Evolutionary conservation across 306 rosid genomes (phyloP).

Genomic region (Cucurbita argyrosperma): DNA sequence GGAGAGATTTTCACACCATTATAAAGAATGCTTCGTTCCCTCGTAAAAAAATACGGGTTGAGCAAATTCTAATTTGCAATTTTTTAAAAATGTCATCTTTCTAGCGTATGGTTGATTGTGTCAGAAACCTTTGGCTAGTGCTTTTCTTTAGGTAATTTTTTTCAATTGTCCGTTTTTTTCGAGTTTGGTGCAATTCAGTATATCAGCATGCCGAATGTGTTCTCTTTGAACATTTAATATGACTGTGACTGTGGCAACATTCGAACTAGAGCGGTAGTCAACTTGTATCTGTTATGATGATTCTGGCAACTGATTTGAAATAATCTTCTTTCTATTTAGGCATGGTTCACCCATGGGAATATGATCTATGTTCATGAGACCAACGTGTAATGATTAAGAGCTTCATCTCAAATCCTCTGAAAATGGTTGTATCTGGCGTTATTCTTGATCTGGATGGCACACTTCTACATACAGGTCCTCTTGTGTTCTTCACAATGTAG

Average conservation of each 20-base stretch:
- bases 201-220: neutral
- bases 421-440: constrained; percentile 40
- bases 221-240: neutral
- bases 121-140: neutral
- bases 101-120: neutral
- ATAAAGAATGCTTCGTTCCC: too few species aligned
- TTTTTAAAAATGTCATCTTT: neutral
- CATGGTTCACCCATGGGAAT: neutral
- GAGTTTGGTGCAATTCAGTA: neutral
- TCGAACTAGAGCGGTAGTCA: neutral
- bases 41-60: too few species aligned
- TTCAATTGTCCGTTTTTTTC: neutral
- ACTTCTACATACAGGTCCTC: constrained; percentile 56
- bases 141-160: neutral
- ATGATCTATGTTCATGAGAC: constrained; percentile 3
- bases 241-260: neutral
- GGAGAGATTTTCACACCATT: too few species aligned
- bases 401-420: constrained; percentile 19
- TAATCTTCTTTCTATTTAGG: neutral
- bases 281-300: neutral
- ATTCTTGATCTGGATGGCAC: constrained; percentile 91
- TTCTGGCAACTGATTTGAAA: neutral
- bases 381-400: constrained; percentile 8
- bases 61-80: too few species aligned
- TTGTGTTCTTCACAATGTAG: neutral